A percentile compares a stretch with the other conserved stretches of the same genome.
Conservation (phyloP, 2,329 filamentous ascomycete species). For the Peltaster fructicola region DNA sequence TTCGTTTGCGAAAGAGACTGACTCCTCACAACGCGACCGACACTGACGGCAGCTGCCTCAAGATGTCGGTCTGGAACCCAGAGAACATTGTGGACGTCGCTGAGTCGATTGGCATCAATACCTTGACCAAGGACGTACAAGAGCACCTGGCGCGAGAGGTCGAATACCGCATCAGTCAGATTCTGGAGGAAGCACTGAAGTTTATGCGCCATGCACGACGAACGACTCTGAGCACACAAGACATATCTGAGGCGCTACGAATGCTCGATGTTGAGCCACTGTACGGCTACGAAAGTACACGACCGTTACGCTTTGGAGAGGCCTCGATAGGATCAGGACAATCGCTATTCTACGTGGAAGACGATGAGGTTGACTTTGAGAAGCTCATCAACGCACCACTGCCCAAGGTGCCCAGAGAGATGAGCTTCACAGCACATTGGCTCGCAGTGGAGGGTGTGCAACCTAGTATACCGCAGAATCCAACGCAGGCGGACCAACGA, state of each 20-base stretch:
- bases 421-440: slow-evolving; percentile 92
- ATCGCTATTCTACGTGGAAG: slow-evolving; percentile 90
- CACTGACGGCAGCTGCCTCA: too few relatives aligned
- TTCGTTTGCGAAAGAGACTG: too few relatives aligned
- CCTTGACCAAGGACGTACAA: slow-evolving; percentile 68
- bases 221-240: slow-evolving; percentile 73
- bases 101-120: slow-evolving; percentile 78
- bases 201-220: slow-evolving; percentile 87
- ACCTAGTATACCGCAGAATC: slow-evolving; percentile 90
- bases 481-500: slow-evolving; percentile 55
- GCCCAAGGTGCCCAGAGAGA: slow-evolving; percentile 84
- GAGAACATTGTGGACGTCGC: slow-evolving; percentile 93
- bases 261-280: slow-evolving; percentile 85
- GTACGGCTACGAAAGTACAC: slow-evolving; percentile 87
- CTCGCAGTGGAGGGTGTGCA: slow-evolving; percentile 94
- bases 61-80: slow-evolving; percentile 70
- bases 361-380: slow-evolving; percentile 97
- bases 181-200: slow-evolving; percentile 83
- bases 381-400: slow-evolving; percentile 94
- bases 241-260: slow-evolving; percentile 70
- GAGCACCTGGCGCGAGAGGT: slow-evolving; percentile 83
- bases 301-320: slow-evolving; percentile 80
- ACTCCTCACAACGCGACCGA: too few relatives aligned
- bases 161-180: slow-evolving; percentile 84
- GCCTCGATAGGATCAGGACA: slow-evolving; percentile 86